A percentile compares a stretch with the other conserved stretches of the same genome.
Conservation (phyloP, 768 basidiomycete genomes). For the Myochromella boudieri region DNA sequence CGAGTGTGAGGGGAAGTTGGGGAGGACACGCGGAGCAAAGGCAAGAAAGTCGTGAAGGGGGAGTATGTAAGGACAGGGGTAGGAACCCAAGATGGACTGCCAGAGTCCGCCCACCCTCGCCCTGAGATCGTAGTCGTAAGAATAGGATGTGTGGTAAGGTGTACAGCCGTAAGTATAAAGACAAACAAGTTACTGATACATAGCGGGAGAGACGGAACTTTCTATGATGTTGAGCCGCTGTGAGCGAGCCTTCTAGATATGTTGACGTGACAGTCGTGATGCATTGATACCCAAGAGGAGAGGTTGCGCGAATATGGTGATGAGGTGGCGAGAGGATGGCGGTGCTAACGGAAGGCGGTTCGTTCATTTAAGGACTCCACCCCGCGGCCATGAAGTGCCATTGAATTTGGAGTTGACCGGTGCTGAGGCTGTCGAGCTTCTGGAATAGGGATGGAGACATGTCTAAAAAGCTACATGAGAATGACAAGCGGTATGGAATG, state of each 20-base stretch:
- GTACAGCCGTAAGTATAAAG: constrained; percentile 9
- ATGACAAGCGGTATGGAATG: not conserved
- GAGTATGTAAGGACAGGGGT: constrained; percentile 1
- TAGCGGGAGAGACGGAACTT: constrained; percentile 6
- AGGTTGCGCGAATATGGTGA: not conserved
- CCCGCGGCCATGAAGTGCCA: constrained; percentile 61
- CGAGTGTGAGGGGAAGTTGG: not conserved
- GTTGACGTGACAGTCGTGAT: constrained; percentile 2
- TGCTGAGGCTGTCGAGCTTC: constrained; percentile 43
- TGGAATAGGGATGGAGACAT: constrained; percentile 66
- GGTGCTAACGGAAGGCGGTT: not conserved
- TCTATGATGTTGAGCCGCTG: constrained; percentile 17
- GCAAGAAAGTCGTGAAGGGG: constrained; percentile 5
- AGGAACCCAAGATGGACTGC: constrained; percentile 7
- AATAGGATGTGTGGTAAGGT: not conserved
- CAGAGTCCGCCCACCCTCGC: constrained; percentile 11
- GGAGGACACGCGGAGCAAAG: not conserved
- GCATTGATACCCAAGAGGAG: too few species aligned
- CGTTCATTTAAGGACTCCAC: constrained; percentile 37
- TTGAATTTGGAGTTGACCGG: constrained; percentile 50
- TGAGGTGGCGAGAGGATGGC: constrained; percentile 6
- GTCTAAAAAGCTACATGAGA: constrained; percentile 38
- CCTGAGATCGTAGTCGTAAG: constrained; percentile 5
- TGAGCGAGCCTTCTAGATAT: constrained; percentile 13
- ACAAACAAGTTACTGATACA: constrained; percentile 18